These are phyloP conservation scores for Suhomyces sp. DNA, from an alignment of 805 yeast genomes.

Conservation along the genomic window DNA sequence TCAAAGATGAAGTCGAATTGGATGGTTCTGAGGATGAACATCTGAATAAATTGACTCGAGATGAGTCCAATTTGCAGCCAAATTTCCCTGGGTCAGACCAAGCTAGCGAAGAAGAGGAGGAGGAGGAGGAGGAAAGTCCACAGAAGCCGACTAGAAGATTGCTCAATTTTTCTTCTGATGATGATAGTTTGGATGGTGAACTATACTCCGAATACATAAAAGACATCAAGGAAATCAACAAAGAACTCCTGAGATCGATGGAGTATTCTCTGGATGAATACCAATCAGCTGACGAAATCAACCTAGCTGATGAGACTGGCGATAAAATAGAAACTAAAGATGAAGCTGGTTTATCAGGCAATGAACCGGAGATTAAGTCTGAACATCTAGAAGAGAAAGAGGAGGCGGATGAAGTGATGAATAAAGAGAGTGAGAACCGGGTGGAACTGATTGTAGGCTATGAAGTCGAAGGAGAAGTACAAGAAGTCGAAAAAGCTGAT, in stretches of 20 bases:
- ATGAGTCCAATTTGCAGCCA: neutral
- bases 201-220: conserved; percentile 13
- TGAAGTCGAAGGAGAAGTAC: neutral
- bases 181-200: neutral
- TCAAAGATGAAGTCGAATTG: neutral
- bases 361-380: neutral
- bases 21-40: neutral
- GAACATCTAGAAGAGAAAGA: neutral
- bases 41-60: neutral
- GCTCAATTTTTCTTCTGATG: neutral
- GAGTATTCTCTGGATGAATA: conserved; percentile 2
- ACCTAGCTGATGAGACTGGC: neutral
- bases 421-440: neutral
- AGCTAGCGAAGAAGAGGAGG: neutral
- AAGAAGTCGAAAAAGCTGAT: neutral
- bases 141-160: neutral
- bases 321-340: neutral
- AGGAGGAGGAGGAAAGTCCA: neutral
- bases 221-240: conserved; percentile 16
- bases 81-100: neutral
- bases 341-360: neutral
- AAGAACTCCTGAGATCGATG: conserved; percentile 12
- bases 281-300: neutral
- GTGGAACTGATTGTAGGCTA: neutral
- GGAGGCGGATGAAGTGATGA: neutral